Conservation (phyloP, 2,329 filamentous ascomycete genomes). For the Ophiocordyceps australis region DNA sequence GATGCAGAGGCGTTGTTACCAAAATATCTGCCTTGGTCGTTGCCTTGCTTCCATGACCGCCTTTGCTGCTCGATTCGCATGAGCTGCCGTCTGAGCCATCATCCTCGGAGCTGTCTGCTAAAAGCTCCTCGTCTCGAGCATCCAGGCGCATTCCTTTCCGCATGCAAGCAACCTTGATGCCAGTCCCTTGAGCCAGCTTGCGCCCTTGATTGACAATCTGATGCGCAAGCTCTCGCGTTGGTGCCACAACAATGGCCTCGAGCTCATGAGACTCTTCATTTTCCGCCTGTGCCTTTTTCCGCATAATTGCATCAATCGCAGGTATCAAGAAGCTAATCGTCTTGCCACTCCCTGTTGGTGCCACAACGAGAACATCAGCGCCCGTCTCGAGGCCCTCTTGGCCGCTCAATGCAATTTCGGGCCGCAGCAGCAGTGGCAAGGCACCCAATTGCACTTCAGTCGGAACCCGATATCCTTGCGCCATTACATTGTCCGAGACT, state of each 20-base stretch:
- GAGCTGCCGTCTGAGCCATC: slow-evolving; percentile 12
- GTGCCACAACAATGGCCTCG: slow-evolving; percentile 54
- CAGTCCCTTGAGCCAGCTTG: slow-evolving; percentile 61
- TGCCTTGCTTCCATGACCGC: no score
- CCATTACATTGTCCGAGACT: slow-evolving; percentile 59
- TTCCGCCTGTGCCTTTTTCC: slow-evolving; percentile 28
- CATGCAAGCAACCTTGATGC: slow-evolving; percentile 65
- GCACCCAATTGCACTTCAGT: slow-evolving; percentile 88
- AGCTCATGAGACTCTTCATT: slow-evolving; percentile 25
- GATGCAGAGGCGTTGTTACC: slow-evolving; percentile 31
- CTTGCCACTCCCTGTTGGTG: slow-evolving; percentile 92
- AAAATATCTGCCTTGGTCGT: slow-evolving; percentile 17
- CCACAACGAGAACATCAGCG: slow-evolving; percentile 71
- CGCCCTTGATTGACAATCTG: slow-evolving; percentile 76
- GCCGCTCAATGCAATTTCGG: slow-evolving; percentile 27
- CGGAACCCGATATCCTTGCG: slow-evolving; percentile 73
- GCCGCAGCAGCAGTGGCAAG: slow-evolving; percentile 57
- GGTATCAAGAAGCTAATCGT: slow-evolving; percentile 87
- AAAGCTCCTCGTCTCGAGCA: slow-evolving; percentile 20
- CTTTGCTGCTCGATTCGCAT: slow-evolving; percentile 10
- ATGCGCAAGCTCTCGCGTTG: slow-evolving; percentile 59
- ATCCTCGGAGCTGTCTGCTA: slow-evolving; percentile 18
- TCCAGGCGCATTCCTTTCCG: slow-evolving; percentile 65
- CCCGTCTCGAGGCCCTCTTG: slow-evolving; percentile 15
- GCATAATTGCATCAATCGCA: slow-evolving; percentile 57